Conservation (phyloP, 1,284 basidiomycete genomes). For the Leccinum pachyderme region DNA sequence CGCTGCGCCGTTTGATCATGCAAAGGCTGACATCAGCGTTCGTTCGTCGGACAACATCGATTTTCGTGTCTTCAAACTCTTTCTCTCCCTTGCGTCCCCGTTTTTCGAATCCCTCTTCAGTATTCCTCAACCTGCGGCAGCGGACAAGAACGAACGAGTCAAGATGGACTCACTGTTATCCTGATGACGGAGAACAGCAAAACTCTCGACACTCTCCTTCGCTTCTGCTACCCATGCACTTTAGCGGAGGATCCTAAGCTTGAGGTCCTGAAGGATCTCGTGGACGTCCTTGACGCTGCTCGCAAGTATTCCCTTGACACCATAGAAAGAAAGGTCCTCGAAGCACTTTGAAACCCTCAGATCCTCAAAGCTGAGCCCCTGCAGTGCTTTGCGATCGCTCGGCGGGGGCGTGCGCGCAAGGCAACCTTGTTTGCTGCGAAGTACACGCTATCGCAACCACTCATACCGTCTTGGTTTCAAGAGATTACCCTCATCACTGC, state of each 20-base stretch:
- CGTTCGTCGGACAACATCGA: constrained; percentile 43
- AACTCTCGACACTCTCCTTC: constrained; percentile 18
- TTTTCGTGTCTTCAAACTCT: constrained; percentile 39
- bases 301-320: constrained; percentile 19
- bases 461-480: constrained; percentile 15
- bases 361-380: constrained; percentile 18
- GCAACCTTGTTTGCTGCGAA: constrained; percentile 18
- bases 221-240: constrained; percentile 27
- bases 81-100: constrained; percentile 30
- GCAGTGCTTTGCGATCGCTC: constrained; percentile 21
- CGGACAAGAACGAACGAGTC: constrained; percentile 5
- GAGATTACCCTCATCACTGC: constrained; percentile 21
- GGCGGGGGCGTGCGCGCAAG: constrained; percentile 1
- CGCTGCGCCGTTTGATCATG: constrained; percentile 26
- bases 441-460: constrained; percentile 12
- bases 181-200: constrained; percentile 15
- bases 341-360: constrained; percentile 13
- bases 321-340: constrained; percentile 17
- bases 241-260: constrained; percentile 22
- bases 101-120: constrained; percentile 44
- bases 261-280: constrained; percentile 8
- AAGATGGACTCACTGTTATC: constrained; percentile 26
- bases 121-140: constrained; percentile 37
- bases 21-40: constrained; percentile 25
- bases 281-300: constrained; percentile 18